Percentiles rank a stretch among this genome's conserved stretches.
Evolutionary conservation across 2,329 filamentous ascomycete species (phyloP).

Genomic region (Diaporthe capsici): DNA sequence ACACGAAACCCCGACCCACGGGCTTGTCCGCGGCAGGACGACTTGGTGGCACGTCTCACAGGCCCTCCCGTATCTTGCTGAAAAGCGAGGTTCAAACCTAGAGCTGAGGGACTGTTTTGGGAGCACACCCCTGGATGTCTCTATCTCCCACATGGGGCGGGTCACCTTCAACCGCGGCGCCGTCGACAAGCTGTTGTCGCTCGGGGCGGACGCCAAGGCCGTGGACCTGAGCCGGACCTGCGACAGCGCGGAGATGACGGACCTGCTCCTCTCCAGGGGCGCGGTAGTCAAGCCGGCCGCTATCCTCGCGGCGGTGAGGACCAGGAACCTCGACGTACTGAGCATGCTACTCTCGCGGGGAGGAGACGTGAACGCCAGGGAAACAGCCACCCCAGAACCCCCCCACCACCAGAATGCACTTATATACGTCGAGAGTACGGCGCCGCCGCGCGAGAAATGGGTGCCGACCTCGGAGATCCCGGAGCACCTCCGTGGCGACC

Average conservation of each 20-base stretch:
- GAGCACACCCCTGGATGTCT: background rate
- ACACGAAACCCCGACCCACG: slow-evolving; percentile 22
- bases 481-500: background rate
- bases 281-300: slow-evolving; percentile 2
- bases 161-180: slow-evolving; percentile 10
- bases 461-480: background rate
- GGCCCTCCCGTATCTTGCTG: slow-evolving; percentile 10
- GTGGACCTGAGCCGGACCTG: slow-evolving; percentile 1
- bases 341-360: background rate
- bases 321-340: background rate
- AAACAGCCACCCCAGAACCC: background rate
- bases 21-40: background rate
- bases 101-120: background rate
- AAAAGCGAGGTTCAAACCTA: background rate
- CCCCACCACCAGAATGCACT: background rate
- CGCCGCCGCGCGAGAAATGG: background rate
- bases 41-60: background rate
- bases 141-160: background rate
- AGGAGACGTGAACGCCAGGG: slow-evolving; percentile 15
- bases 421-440: background rate
- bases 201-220: slow-evolving; percentile 16
- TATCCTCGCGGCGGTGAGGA: slow-evolving; percentile 8
- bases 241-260: background rate
- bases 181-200: background rate
- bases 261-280: slow-evolving; percentile 2